A percentile compares a stretch with the other conserved stretches of the same genome.
These are phyloP conservation scores for Quercus lobata DNA, from an alignment of 331 rosid genomes.

Conservation along the genomic window DNA sequence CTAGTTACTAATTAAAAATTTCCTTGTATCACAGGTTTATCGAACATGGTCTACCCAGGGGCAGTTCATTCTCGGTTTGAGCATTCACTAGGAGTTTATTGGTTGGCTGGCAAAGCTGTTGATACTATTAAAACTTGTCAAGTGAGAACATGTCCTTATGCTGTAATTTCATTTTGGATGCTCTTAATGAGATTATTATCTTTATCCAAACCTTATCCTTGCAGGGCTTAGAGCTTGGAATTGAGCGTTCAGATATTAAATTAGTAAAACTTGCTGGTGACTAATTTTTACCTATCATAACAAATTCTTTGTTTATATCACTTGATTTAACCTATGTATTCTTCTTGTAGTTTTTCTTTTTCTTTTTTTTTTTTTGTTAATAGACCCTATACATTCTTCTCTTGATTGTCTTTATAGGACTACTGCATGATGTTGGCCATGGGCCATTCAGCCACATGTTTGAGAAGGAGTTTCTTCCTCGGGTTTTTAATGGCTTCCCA, in stretches of 20 bases:
- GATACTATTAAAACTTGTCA: slow-evolving; percentile 45
- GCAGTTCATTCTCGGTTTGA: slow-evolving; percentile 78
- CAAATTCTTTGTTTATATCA: slow-evolving; percentile 16
- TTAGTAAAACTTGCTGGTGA: slow-evolving; percentile 79
- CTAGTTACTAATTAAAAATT: background rate
- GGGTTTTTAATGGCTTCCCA: slow-evolving; percentile 25
- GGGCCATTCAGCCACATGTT: slow-evolving; percentile 83
- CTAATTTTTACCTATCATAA: slow-evolving; percentile 11
- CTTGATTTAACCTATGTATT: slow-evolving; percentile 15
- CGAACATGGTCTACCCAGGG: slow-evolving; percentile 75
- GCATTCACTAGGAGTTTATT: slow-evolving; percentile 74
- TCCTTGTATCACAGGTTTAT: slow-evolving; percentile 44
- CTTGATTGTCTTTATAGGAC: slow-evolving; percentile 40
- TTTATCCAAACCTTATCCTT: slow-evolving; percentile 17
- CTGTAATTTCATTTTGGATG: background rate
- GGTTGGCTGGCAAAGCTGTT: slow-evolving; percentile 68
- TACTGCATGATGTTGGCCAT: slow-evolving; percentile 84
- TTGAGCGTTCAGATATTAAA: slow-evolving; percentile 45
- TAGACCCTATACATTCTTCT: slow-evolving; percentile 7
- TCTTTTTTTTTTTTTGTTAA: too few species aligned
- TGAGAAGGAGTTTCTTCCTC: slow-evolving; percentile 59
- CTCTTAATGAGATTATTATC: slow-evolving; percentile 13
- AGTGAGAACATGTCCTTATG: slow-evolving; percentile 28
- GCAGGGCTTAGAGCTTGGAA: slow-evolving; percentile 58
- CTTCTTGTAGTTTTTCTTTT: background rate